Evolutionary conservation across 2,329 filamentous ascomycete species (phyloP), one percentile per base, ranked within the genome.

Genomic region (Sclerotinia sclerotiorum): DNA sequence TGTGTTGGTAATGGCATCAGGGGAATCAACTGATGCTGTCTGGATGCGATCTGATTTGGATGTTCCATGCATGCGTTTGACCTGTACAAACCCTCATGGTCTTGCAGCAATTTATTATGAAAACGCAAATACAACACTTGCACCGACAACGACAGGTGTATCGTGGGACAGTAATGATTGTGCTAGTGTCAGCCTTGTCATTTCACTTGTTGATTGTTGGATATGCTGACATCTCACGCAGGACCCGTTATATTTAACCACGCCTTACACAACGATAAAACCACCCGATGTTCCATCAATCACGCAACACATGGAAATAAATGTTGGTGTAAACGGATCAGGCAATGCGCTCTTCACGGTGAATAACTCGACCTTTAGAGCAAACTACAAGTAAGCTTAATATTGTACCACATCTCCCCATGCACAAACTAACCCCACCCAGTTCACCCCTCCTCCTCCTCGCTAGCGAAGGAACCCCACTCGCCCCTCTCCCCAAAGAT

Each of bases 11-110:
- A 82, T 79, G 29, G 84, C 84, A n/a, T 75, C 84, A 66, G 82
- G 80, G 4, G 76, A 79, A n/a, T 72, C 80, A 1, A 78, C 78
- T 11, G 78, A 80, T n/a, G 79, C 84, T 2, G 87, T 84, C 73
- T 89, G 85, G 85, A 85, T 90, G 80, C 84, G 87, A 54, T 80
- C 83, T 67, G 85, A 83, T 74, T 77, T 87, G 6, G 72, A 73
- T 48, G 79, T 77, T 2, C 71, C 74, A 5, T 87, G 85, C 79
- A 68, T 68, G 65, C 82, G 84, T 6, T 72, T 81, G 29, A 52
- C 52, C 2, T 75, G 82, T 2, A 79, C 78, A 32, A 82, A 85
- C 58, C 82, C 82, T 4, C 74, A 82, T 68, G 87, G 84, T 3
- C 73, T 86, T 0, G 90, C 88, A 0, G 85, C 83, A 10, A 81